Conservation (phyloP, 2,329 filamentous ascomycete species). For the Colletotrichum lentis region DNA sequence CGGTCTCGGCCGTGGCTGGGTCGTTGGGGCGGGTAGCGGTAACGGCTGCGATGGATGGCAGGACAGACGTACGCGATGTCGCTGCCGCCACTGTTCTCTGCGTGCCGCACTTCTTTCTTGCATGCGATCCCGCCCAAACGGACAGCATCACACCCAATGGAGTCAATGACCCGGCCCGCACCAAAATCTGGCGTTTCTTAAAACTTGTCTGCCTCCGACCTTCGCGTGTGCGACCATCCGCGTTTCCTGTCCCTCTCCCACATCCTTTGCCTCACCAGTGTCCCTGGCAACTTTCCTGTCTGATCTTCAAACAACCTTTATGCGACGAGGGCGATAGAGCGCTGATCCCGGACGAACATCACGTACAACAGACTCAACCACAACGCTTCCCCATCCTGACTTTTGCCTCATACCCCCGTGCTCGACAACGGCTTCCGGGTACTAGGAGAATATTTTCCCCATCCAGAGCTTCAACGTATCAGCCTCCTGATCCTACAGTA, state of each 20-base stretch:
- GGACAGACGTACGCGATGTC: conserved; percentile 25
- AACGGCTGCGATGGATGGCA: conserved; percentile 5
- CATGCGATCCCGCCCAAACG: conserved; percentile 26
- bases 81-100: conserved; percentile 22
- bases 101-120: conserved; percentile 37
- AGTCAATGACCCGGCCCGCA: conserved; percentile 10
- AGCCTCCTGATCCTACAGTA: conserved; percentile 22
- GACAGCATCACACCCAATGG: neutral
- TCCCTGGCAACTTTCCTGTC: conserved; percentile 44
- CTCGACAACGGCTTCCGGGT: conserved; percentile 34
- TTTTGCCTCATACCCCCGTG: conserved; percentile 26
- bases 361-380: conserved; percentile 35
- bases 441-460: conserved; percentile 24
- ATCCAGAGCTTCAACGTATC: conserved; percentile 38
- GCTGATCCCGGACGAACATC: conserved; percentile 40
- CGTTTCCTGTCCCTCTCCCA: conserved; percentile 43
- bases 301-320: conserved; percentile 49
- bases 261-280: conserved; percentile 42
- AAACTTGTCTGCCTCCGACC: conserved; percentile 45
- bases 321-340: conserved; percentile 42
- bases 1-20: conserved; percentile 48
- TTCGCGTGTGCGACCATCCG: conserved; percentile 23
- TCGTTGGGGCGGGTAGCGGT: conserved; percentile 20
- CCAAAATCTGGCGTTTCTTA: conserved; percentile 38
- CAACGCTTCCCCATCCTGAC: conserved; percentile 35